Percentiles rank a stretch among this genome's conserved stretches.
These are phyloP conservation scores for Nephelium lappaceum DNA, from an alignment of 345 rosid genomes.

Conservation along the genomic window DNA sequence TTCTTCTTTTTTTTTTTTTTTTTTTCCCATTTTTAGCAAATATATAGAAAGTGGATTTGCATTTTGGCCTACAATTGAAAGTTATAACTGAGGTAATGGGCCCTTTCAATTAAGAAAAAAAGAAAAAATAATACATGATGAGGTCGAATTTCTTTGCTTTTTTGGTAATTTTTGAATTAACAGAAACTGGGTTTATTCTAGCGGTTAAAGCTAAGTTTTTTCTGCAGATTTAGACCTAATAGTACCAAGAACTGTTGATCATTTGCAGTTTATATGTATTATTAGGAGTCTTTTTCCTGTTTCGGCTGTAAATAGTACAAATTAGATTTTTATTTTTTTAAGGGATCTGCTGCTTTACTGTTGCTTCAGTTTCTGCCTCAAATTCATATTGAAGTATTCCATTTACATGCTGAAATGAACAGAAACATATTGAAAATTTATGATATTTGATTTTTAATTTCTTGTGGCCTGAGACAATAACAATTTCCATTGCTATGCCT, in stretches of 20 bases:
- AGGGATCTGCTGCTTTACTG: constrained; percentile 11
- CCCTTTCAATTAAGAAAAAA: not conserved
- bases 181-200: not conserved
- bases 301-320: not conserved
- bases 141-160: not conserved
- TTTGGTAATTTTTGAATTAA: not conserved
- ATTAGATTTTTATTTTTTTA: not conserved
- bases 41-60: not conserved
- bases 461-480: not conserved
- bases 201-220: not conserved
- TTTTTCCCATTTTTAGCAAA: not conserved
- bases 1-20: too few relatives aligned
- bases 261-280: not conserved
- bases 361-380: constrained; percentile 10
- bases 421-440: constrained; percentile 8
- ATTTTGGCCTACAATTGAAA: not conserved
- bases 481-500: not conserved
- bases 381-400: constrained; percentile 2
- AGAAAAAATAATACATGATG: not conserved
- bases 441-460: constrained; percentile 6
- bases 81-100: too few relatives aligned
- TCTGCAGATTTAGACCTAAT: not conserved
- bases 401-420: not conserved
- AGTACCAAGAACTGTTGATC: not conserved
- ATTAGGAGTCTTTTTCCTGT: not conserved